Percentiles rank a stretch among this genome's conserved stretches.
These are phyloP conservation scores for Cordyceps farinosa DNA, from an alignment of 2,329 filamentous ascomycete species.

Conservation along the genomic window DNA sequence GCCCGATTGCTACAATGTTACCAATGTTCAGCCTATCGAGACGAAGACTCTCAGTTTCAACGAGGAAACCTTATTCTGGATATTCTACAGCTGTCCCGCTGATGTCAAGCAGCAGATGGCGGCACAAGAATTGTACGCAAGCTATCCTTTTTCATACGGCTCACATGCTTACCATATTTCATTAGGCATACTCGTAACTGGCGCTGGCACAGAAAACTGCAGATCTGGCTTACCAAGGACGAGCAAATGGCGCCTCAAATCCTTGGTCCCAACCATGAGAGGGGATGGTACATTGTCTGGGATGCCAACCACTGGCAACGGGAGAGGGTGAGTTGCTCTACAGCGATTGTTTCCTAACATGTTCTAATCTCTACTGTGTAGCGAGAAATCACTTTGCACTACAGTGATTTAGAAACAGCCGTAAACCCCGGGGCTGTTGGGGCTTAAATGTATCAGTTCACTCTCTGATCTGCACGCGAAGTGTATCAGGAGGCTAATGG, in stretches of 20 bases:
- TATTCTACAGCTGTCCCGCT: slow-evolving; percentile 64
- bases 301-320: slow-evolving; percentile 60
- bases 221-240: slow-evolving; percentile 65
- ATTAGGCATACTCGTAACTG: slow-evolving; percentile 59
- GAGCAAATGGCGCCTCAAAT: slow-evolving; percentile 61
- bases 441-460: not conserved
- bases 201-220: slow-evolving; percentile 66
- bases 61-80: slow-evolving; percentile 66
- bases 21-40: slow-evolving; percentile 62
- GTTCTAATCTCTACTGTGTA: slow-evolving; percentile 29
- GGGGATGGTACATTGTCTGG: slow-evolving; percentile 65
- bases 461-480: not conserved
- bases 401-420: slow-evolving; percentile 57
- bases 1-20: slow-evolving; percentile 65
- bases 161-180: slow-evolving; percentile 4
- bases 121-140: slow-evolving; percentile 58
- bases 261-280: slow-evolving; percentile 56
- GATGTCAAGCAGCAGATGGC: slow-evolving; percentile 62
- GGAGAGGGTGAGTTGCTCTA: slow-evolving; percentile 50
- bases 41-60: slow-evolving; percentile 65
- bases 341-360: not conserved
- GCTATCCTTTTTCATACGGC: too few species aligned
- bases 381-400: slow-evolving; percentile 60
- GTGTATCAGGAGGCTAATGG: not conserved
- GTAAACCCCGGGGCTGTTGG: slow-evolving; percentile 31